These are phyloP conservation scores for Arctostaphylos glauca DNA, from an alignment of 148 eudicot species.

Conservation along the genomic window DNA sequence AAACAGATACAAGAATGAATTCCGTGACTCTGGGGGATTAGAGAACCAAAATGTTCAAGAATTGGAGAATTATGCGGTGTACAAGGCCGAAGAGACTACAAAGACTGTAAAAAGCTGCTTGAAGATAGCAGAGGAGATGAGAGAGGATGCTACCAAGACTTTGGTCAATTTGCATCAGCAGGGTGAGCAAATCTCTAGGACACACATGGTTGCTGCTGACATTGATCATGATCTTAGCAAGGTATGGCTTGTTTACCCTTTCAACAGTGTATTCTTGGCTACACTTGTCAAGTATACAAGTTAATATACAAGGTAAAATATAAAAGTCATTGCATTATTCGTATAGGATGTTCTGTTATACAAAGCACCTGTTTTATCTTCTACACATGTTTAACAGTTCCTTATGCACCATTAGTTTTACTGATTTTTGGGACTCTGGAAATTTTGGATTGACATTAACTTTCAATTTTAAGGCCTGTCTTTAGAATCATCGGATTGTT, in stretches of 20 bases:
- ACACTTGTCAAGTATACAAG: too few species aligned
- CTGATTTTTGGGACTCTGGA: background rate
- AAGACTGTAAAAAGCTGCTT: slow-evolving; percentile 64
- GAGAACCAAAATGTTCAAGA: slow-evolving; percentile 76
- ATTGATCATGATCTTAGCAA: slow-evolving; percentile 82
- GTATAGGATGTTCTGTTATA: background rate
- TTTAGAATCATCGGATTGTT: background rate
- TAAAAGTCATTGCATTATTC: too few species aligned
- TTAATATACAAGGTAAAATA: too few species aligned
- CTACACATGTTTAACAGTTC: background rate
- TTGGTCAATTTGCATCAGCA: slow-evolving; percentile 79
- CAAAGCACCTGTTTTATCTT: background rate
- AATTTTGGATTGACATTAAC: background rate
- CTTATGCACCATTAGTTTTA: background rate
- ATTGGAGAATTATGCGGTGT: slow-evolving; percentile 70
- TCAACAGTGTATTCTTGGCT: background rate
- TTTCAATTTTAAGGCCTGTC: background rate
- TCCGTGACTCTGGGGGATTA: slow-evolving; percentile 71
- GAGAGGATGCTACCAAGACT: slow-evolving; percentile 84
- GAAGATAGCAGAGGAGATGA: slow-evolving; percentile 80
- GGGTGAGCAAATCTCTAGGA: slow-evolving; percentile 84
- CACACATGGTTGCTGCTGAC: slow-evolving; percentile 75
- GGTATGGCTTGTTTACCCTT: slow-evolving; percentile 45
- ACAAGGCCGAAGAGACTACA: slow-evolving; percentile 91
- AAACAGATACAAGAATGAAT: slow-evolving; percentile 75